Evolutionary conservation across 179 eudicot genomes (phyloP), one percentile per base, ranked within the genome.

Genomic region (Silene vulgaris): DNA sequence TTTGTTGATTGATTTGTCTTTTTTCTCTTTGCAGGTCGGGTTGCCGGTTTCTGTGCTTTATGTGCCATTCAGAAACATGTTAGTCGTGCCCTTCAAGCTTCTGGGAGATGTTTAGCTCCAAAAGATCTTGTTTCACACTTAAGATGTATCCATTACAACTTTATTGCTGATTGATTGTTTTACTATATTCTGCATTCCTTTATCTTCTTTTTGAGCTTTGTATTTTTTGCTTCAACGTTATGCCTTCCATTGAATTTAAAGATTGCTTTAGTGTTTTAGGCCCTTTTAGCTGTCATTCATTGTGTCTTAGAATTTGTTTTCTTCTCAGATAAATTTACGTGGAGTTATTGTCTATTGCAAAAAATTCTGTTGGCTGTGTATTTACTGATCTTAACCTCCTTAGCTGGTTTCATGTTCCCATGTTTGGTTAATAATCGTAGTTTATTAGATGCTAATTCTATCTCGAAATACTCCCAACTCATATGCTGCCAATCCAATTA

Each of bases 41-140:
- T 84, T 73, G 87, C 91, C 82, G 99, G 97, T 64, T 95, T 95
- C 77, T 95, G 99, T 86, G 93, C 99, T 67, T 81, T 95, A 43
- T 92, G 99, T 72, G 91, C 97, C 71, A 86, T 95, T 26, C 97
- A 95, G 81, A 93, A 87, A 74, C 99, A 95, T 81, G 91, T 95
- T 60, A 88, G 87, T 77, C 89, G 90, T 78, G 96, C 97, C 66
- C 90, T 92, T 67, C 89, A 92, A 80, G 83, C 89, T 74, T 82
- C 90, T 66, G 97, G 99, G 77, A 92, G 90, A 87, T 86, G 84
- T 74, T 64, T 95, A 74, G 95, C 90, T 52, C 99, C 99, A 0
- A 92, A 92, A 76, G 95, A 90, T 80, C 93, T 95, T 72, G 97
- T 95, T 67, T 92, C 97, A 60, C 91, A 92, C 84, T 80, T 95